These are phyloP conservation scores for Leccinum obscurum DNA, from an alignment of 768 basidiomycete genomes.

Conservation along the genomic window DNA sequence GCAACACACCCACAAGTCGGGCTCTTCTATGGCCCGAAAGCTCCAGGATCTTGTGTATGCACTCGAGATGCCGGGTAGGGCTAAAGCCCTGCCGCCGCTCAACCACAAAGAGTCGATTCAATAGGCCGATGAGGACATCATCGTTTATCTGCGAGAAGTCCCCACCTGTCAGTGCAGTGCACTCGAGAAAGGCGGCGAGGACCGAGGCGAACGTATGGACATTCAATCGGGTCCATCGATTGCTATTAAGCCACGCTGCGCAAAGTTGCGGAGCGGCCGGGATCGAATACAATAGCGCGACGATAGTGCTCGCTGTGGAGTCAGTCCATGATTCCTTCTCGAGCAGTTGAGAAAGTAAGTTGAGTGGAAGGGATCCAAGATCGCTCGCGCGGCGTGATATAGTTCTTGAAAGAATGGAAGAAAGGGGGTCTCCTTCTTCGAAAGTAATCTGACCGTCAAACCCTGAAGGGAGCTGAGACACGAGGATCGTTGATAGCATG, in stretches of 20 bases:
- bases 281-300: constrained; percentile 45
- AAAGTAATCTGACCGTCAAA: constrained; percentile 25
- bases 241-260: constrained; percentile 41
- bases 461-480: constrained; percentile 34
- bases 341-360: constrained; percentile 40
- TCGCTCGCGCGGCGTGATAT: neutral
- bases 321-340: constrained; percentile 42
- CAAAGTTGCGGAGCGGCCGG: constrained; percentile 28
- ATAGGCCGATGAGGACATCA: constrained; percentile 32
- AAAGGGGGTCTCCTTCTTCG: constrained; percentile 8
- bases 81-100: neutral
- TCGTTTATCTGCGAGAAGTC: constrained; percentile 23
- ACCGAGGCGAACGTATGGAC: constrained; percentile 38
- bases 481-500: constrained; percentile 45
- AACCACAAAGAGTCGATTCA: constrained; percentile 26
- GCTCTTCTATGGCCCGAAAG: constrained; percentile 23
- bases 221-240: constrained; percentile 14
- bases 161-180: constrained; percentile 18
- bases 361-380: constrained; percentile 14
- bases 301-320: constrained; percentile 45
- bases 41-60: constrained; percentile 31
- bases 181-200: constrained; percentile 50
- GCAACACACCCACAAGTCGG: constrained; percentile 24
- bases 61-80: constrained; percentile 17
- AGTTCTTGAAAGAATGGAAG: constrained; percentile 1